Base-by-base conservation (phyloP, 257 asterid species). In the Penstemon eatonii region DNA sequence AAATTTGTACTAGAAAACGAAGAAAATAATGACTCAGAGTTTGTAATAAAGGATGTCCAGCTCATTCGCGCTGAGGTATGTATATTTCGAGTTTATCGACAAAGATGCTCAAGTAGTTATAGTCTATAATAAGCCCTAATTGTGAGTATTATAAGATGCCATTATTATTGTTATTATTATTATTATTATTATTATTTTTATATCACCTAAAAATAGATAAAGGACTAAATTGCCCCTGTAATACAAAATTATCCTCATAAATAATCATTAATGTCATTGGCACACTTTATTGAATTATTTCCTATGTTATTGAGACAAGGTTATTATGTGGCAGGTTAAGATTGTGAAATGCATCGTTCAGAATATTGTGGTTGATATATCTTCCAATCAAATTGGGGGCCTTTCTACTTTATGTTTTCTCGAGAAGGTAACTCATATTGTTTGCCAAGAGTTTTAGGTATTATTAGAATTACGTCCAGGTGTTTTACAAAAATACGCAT, bases 61-160 rank as follows among this genome's bases (percentile, higher is more conserved):
- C 79, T 91, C 63, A 84, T 94, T 68, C 85, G 82, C 18, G 99
- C 99, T 67, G 97, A 94, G 96, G 99, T 94, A 71, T 70, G 42
- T 72, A 49, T 52, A 10, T 67, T 66, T 50, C 55, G 54, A 25
- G 46, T 59, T 40, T 70, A n/a, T 11, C 1, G 37, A 67, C 56
- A 51, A 59, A 36, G 53, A 55, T 62, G 56, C 39, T 54, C 2
- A 25, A 25, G 2, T 25, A 25, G 33, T 25, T 25, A 25, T 25
- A 25, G 33, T 25, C 33, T 25, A 1, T 25, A 25, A 25, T 25
- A 25, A 25, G 33, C 33, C 33, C 33, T 25, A 25, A 25, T 25
- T 25, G 33, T 25, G 33, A 25, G 33, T 25, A 25, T 2, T 25
- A 25, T 25, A 25, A 25, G 33, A 25, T 25, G 33, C 33, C 33